Evolutionary conservation across 495 filamentous ascomycete species (phyloP), one percentile per base, ranked within the genome.

Genomic region (Aspergillus ellipticus): DNA sequence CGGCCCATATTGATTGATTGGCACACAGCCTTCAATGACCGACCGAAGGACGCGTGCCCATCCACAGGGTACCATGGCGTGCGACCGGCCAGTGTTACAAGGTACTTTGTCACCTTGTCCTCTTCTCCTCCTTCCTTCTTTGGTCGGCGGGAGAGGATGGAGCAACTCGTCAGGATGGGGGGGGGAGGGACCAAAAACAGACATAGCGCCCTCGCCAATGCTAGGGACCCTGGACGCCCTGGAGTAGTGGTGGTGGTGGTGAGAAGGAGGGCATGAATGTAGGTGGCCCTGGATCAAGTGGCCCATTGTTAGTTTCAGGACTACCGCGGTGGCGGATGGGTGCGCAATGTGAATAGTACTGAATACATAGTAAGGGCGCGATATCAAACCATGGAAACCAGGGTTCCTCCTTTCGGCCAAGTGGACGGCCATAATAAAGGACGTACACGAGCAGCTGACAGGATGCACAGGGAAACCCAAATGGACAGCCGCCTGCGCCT

Each of bases 341-440:
- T 66, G 66, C 66, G 49, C 49, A 42, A 65, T 62, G 57, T 3
- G 8, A 11, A 16, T 11, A 45, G 19, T 16, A 43, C 60, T 51
- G n/a, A n/a, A n/a, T 57, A 59, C 67, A 65, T 61, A 64, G 59
- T 61, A 46, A 65, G 54, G 58, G 51, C 62, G 45, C 62, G 45
- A 59, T 42, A 53, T 54, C 43, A 50, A 41, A 26, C 58, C 45
- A 49, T 49, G 54, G 54, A 43, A 54, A 39, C 21, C 22, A 42
- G 19, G 31, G n/a, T 53, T 51, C 26, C 50, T 43, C 20, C 47
- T 53, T 49, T 45, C 29, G 54, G 58, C 22, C 29, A 39, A 51
- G 21, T 24, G 26, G 26, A 21, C 29, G 35, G 20, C 22, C 26
- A 54, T 20, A 37, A 54, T 41, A 21, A 54, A 31, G 31, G 49